Evolutionary conservation across 73 alveolate species (phyloP), one percentile per base, ranked within the genome.

Genomic region (Symbiodinium natans): DNA sequence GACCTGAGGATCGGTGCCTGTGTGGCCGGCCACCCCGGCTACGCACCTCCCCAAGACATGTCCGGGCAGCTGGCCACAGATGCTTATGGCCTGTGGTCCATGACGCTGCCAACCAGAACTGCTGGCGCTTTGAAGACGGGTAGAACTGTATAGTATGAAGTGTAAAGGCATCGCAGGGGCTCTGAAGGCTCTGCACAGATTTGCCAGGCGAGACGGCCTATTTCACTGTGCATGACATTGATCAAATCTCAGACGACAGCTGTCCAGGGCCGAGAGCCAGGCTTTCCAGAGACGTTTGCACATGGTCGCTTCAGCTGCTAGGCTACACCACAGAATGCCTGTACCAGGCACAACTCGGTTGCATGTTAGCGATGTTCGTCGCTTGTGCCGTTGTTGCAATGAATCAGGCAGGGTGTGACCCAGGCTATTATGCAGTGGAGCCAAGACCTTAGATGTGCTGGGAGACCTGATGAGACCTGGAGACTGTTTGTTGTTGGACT

Each of bases 1-100:
- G n/a, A n/a, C n/a, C n/a, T n/a, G n/a, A 90, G 97, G 97, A 90
- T 90, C 36, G 97, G 97, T 31, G 46, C 97, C 89, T 90, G 97
- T 31, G 88, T 90, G 33, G 97, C 97, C 15, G 97, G 97, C 52
- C 63, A 71, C 39, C 97, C 97, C 29, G 97, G 36, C 43, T 68
- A 71, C 27, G 52, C 87, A 3, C 73, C 68, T 15, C 74, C 97
- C 15, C 77, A 23, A 68, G 39, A 59, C 2, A 56, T 41, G 75
- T 41, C 46, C 39, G 40, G 80, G n/a, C 97, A 90, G 97, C 54
- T 90, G 77, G 89, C 97, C 19, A 85, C 80, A 59, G 97, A 90
- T n/a, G 97, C 97, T 39, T 90, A 90, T 17, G 97, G 97, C 77
- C 77, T 85, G 71, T 90, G 97, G 97, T 90, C 97, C 27, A 90